phyloP scores from a whole-genome alignment of 2,329 filamentous ascomycete genomes.

The Epichloe scottii region DNA sequence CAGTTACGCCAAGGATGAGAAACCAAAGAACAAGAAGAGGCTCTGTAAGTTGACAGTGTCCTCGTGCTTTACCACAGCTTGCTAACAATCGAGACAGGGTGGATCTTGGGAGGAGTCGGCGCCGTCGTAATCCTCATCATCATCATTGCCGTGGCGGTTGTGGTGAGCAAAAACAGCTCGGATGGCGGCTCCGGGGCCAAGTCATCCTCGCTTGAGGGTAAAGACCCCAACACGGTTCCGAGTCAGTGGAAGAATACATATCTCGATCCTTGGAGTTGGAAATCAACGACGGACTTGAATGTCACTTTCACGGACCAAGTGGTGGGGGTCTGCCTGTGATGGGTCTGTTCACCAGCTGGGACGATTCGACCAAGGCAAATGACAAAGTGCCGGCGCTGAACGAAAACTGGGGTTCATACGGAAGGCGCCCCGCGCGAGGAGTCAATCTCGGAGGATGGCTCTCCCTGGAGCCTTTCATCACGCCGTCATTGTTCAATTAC shows the following conservation, averaged over 20 bases:
- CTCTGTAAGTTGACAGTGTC: constrained; percentile 32
- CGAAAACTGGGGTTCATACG: constrained; percentile 64
- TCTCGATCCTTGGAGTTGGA: constrained; percentile 85
- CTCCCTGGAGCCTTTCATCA: constrained; percentile 87
- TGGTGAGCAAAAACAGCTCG: constrained; percentile 49
- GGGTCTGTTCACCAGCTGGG: constrained; percentile 75
- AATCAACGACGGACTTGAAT: constrained; percentile 83
- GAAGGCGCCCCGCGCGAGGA: constrained; percentile 66
- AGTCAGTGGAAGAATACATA: constrained; percentile 58
- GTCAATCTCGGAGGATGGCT: constrained; percentile 95
- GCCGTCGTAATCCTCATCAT: constrained; percentile 51
- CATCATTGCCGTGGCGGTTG: constrained; percentile 53
- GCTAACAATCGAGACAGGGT: constrained; percentile 26
- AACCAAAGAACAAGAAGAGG: constrained; percentile 45
- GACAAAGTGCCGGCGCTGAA: constrained; percentile 66
- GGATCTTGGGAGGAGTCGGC: constrained; percentile 39
- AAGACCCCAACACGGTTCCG: constrained; percentile 47
- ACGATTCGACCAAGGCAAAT: constrained; percentile 71
- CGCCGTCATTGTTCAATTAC: constrained; percentile 72
- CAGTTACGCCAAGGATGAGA: constrained; percentile 29
- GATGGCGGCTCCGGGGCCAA: constrained; percentile 14
- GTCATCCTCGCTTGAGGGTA: constrained; percentile 31
- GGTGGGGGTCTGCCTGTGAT: constrained; percentile 85
- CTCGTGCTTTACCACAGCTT: too few relatives aligned
- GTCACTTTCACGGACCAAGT: constrained; percentile 79